Percentiles rank a stretch among this genome's conserved stretches.
Evolutionary conservation across 1,139 yeast species (phyloP).

Genomic region (Geotrichum restrictum): DNA sequence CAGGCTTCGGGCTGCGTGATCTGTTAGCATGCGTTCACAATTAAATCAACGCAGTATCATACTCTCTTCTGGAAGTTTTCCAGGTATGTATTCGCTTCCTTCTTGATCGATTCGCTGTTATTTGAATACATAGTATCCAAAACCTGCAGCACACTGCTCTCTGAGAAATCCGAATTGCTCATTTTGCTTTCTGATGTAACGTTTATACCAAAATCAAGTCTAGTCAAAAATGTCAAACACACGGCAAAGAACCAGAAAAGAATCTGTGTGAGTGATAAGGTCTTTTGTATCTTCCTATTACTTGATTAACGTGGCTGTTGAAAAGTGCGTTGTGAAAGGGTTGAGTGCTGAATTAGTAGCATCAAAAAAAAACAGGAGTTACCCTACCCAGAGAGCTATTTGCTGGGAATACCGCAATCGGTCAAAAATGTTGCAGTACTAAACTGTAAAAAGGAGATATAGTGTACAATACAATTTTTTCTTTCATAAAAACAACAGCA

Average conservation of each 20-base stretch:
- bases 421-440: no score
- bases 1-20: constrained; percentile 40
- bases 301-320: background rate
- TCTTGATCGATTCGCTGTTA: constrained; percentile 48
- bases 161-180: constrained; percentile 16
- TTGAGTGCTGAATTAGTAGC: background rate
- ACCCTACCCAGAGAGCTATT: no score
- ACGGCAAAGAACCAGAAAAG: background rate
- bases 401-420: no score
- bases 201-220: background rate
- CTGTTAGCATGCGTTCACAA: background rate
- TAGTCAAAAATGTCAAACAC: no score
- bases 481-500: no score
- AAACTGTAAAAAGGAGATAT: no score
- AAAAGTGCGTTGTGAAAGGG: background rate
- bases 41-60: constrained; percentile 26
- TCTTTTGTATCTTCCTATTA: background rate
- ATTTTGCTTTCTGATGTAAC: background rate
- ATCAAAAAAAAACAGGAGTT: background rate
- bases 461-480: no score
- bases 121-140: constrained; percentile 59
- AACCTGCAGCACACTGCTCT: constrained; percentile 42
- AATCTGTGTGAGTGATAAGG: background rate
- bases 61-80: constrained; percentile 76
- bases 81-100: constrained; percentile 60